Conservation (phyloP, 106 monocot genomes). For the Vanilla planifolia region DNA sequence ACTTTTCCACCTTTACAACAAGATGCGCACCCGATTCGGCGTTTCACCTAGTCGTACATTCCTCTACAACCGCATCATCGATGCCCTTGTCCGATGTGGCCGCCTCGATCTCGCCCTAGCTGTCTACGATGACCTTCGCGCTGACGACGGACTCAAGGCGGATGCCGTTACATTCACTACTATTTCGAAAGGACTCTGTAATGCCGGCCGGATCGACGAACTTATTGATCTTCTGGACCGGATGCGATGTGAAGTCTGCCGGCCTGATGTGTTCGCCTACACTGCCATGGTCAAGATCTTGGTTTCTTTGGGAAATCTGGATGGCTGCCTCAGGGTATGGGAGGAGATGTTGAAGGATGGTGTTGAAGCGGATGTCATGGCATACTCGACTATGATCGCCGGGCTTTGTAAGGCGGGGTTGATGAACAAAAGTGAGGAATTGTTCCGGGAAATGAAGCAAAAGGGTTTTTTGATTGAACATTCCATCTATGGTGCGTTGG, state of each 20-base stretch:
- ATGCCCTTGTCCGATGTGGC: conserved; percentile 38
- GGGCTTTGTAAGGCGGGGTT: conserved; percentile 53
- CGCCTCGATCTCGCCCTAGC: conserved; percentile 58
- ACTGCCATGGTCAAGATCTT: conserved; percentile 73
- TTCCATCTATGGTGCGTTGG: conserved; percentile 49
- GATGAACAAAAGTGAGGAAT: conserved; percentile 31
- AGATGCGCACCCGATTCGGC: conserved; percentile 47
- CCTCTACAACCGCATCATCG: conserved; percentile 73
- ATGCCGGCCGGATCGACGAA: conserved; percentile 35
- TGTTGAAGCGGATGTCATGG: conserved; percentile 63
- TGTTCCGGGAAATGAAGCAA: conserved; percentile 68
- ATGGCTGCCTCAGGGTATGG: conserved; percentile 86
- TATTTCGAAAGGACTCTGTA: conserved; percentile 59
- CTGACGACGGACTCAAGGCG: conserved; percentile 55
- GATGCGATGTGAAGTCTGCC: conserved; percentile 60
- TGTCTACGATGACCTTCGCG: conserved; percentile 49
- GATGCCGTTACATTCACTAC: conserved; percentile 79
- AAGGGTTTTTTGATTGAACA: conserved; percentile 61
- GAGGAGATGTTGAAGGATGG: conserved; percentile 63
- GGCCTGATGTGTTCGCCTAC: conserved; percentile 86
- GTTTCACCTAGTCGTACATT: conserved; percentile 46
- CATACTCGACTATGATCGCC: conserved; percentile 54
- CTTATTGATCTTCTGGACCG: conserved; percentile 40
- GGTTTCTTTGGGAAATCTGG: conserved; percentile 28
- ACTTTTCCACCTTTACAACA: conserved; percentile 39